Percentiles rank a stretch among this genome's conserved stretches.
phyloP scores from a whole-genome alignment of 1,139 yeast species.

The Blastobotrys serpentis region DNA sequence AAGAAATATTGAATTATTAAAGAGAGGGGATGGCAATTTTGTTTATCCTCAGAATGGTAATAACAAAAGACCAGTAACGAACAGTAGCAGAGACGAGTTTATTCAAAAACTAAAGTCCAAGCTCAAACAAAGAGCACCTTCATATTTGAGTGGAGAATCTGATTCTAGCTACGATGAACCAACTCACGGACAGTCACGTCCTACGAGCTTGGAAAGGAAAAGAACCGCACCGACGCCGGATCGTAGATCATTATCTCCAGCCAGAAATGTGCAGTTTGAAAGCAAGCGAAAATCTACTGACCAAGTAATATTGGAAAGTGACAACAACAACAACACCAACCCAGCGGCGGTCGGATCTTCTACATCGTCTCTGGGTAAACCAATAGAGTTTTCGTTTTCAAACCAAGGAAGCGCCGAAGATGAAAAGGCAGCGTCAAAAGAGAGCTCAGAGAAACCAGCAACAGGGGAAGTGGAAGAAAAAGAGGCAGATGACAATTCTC shows the following conservation, averaged over 20 bases:
- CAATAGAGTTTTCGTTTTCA: neutral
- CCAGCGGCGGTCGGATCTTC: no score
- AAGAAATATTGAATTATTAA: slow-evolving; percentile 61
- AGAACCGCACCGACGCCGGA: neutral
- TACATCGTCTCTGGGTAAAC: slow-evolving; percentile 1
- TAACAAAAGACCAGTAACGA: neutral
- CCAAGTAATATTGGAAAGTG: neutral
- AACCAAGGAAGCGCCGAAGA: neutral
- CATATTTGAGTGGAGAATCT: slow-evolving; percentile 10
- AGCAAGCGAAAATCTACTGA: slow-evolving; percentile 12
- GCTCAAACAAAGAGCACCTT: slow-evolving; percentile 16
- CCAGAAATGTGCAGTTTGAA: slow-evolving; percentile 19
- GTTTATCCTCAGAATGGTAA: slow-evolving; percentile 50
- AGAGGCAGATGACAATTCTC: slow-evolving; percentile 4
- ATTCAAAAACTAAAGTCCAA: slow-evolving; percentile 24
- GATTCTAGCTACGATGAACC: slow-evolving; percentile 17
- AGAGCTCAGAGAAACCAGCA: neutral
- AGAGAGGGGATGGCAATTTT: slow-evolving; percentile 51
- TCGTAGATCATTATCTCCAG: slow-evolving; percentile 13
- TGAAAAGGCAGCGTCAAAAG: neutral
- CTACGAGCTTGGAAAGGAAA: neutral
- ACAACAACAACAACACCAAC: no score
- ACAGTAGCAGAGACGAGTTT: slow-evolving; percentile 23
- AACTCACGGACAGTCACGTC: neutral
- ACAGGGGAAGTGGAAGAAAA: slow-evolving; percentile 1